Percentiles rank a stretch among this genome's conserved stretches.
Evolutionary conservation across 352 stramenopile genomes (phyloP).

Genomic region (Lagenidium sp.): DNA sequence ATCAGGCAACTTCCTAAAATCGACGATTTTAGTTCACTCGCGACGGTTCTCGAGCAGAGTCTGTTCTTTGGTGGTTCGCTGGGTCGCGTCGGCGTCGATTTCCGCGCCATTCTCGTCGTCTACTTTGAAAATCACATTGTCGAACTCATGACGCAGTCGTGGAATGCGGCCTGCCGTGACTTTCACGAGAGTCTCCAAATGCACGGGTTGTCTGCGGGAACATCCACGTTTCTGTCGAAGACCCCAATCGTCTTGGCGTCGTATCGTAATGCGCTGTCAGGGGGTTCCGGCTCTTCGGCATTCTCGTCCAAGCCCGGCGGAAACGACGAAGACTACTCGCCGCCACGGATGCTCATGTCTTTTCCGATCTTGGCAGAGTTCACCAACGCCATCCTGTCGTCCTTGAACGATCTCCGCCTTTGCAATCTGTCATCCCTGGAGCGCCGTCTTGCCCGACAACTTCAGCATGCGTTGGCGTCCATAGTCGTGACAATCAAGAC

Average conservation of each 20-base stretch:
- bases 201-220: slow-evolving; percentile 23
- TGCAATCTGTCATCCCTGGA: slow-evolving; percentile 61
- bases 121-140: slow-evolving; percentile 79
- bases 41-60: slow-evolving; percentile 75
- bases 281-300: not conserved
- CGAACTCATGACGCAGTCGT: slow-evolving; percentile 48
- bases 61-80: slow-evolving; percentile 81
- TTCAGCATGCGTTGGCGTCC: slow-evolving; percentile 36
- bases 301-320: not conserved
- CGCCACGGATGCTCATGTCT: slow-evolving; percentile 74
- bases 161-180: slow-evolving; percentile 41
- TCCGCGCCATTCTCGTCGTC: slow-evolving; percentile 70
- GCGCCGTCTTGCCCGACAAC: slow-evolving; percentile 40
- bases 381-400: slow-evolving; percentile 71
- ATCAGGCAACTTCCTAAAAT: slow-evolving; percentile 76
- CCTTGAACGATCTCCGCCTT: slow-evolving; percentile 79
- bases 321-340: slow-evolving; percentile 41
- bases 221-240: slow-evolving; percentile 20
- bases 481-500: slow-evolving; percentile 42
- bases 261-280: slow-evolving; percentile 32
- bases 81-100: slow-evolving; percentile 73
- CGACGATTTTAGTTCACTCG: slow-evolving; percentile 73
- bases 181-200: slow-evolving; percentile 49
- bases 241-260: slow-evolving; percentile 67
- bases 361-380: slow-evolving; percentile 82